Base-by-base conservation (phyloP, 768 basidiomycete genomes). In the Cystobasidium tubakii region DNA sequence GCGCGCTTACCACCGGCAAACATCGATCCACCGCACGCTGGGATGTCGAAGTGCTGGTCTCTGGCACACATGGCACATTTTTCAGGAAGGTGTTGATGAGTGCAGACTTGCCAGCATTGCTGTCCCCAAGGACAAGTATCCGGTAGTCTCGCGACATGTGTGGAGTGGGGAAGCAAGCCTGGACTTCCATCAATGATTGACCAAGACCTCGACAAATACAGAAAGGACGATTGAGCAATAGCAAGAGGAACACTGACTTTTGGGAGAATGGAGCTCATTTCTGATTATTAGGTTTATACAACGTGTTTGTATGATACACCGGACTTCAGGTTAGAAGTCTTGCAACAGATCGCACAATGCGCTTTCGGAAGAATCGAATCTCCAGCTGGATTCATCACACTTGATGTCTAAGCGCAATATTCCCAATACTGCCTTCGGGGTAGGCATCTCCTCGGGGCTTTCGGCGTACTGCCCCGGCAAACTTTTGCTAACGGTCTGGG, bases 11-110 rank as follows among this genome's bases (percentile, higher is more conserved):
- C 9, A 71, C 69, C 12, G 69, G 69, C 55, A 60, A 60, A 12
- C 21, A 23, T 44, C 46, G 23, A 29, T 39, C 15, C 39, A 15
- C 39, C 15, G 39, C 39, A 39, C 15, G 50, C 21, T 36, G 21
- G 3, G n/a, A 17, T 44, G 69, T 39, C 23, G 50, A 55, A 3
- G 33, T 31, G 33, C 43, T 33, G 12, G 69, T 19, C 27, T 23
- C 63, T 12, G 34, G 34, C 66, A 43, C 39, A 10, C 29, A 13
- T 36, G 69, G 69, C 33, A 23, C 54, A 17, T 71, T 54, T 42
- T 71, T 71, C 55, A 71, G 54, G 33, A 71, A 71, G 17, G 69
- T 36, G 29, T 36, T 71, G 54, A 71, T 71, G 54, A 71, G 31
- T 15, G 33, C 6, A n/a, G 69, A 60, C 54, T 71, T 71, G 25